Percentiles rank a stretch among this genome's conserved stretches.
These are phyloP conservation scores for Russula griseocarnosa DNA, from an alignment of 768 basidiomycete species.

Conservation along the genomic window DNA sequence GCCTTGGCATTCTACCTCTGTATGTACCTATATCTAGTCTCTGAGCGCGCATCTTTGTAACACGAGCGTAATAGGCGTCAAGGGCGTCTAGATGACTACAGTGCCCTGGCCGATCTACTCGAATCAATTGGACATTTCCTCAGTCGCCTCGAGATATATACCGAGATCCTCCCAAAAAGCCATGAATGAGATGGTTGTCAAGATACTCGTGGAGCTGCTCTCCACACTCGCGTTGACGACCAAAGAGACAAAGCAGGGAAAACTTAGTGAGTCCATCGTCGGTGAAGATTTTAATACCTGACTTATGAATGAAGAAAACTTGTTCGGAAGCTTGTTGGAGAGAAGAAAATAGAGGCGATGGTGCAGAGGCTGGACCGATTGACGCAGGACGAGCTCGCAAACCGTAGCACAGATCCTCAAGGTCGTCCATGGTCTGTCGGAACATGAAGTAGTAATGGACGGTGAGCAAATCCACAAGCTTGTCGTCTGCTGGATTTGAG, in stretches of 20 bases:
- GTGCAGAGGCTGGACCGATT: not conserved
- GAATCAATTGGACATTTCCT: not conserved
- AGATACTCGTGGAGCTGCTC: not conserved
- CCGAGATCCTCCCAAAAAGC: not conserved
- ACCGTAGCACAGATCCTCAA: not conserved
- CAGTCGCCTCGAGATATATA: not conserved
- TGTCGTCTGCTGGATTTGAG: not conserved
- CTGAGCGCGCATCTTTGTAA: too few relatives aligned
- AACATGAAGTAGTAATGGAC: not conserved
- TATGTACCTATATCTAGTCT: too few relatives aligned
- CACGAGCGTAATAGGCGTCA: too few relatives aligned
- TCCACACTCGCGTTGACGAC: not conserved
- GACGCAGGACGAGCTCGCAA: not conserved
- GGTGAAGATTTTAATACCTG: not conserved
- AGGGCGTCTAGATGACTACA: too few relatives aligned
- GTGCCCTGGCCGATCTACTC: not conserved
- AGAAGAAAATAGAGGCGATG: not conserved
- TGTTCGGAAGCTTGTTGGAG: not conserved
- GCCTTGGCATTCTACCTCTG: too few relatives aligned
- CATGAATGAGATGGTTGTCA: not conserved
- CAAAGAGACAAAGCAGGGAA: not conserved
- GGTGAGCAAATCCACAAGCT: not conserved
- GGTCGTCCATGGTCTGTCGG: not conserved
- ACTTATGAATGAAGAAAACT: not conserved
- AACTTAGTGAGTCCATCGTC: not conserved